A percentile compares a stretch with the other conserved stretches of the same genome.
phyloP scores from a whole-genome alignment of 2,329 filamentous ascomycete genomes.

The Rasamsonia emersonii region DNA sequence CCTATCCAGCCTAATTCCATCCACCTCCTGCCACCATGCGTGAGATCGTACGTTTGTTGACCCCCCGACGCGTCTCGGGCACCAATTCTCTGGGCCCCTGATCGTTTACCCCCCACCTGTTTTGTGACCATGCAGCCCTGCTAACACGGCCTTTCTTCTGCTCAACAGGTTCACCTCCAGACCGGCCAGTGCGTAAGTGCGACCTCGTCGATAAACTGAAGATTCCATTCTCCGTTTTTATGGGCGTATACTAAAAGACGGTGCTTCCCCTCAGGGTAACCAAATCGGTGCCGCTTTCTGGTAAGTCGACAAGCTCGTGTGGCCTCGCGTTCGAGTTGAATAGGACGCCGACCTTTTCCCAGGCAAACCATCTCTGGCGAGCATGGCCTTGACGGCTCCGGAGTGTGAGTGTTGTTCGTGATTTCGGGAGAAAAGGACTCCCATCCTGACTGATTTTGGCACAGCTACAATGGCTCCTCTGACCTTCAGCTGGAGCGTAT shows the following conservation, averaged over 20 bases:
- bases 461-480: conserved; percentile 91
- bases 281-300: conserved; percentile 99
- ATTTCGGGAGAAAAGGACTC: conserved; percentile 7
- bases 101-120: conserved; percentile 22
- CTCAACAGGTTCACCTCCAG: conserved; percentile 89
- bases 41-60: conserved; percentile 57
- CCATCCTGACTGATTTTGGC: conserved; percentile 15
- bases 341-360: conserved; percentile 31
- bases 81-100: conserved; percentile 22
- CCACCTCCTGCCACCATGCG: conserved; percentile 50
- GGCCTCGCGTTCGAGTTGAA: background rate
- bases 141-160: conserved; percentile 35
- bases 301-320: conserved; percentile 41
- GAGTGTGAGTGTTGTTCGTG: conserved; percentile 76
- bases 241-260: conserved; percentile 17
- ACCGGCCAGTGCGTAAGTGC: conserved; percentile 95
- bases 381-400: conserved; percentile 95
- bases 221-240: conserved; percentile 4
- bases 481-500: conserved; percentile 99
- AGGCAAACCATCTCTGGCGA: conserved; percentile 78
- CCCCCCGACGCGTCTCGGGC: conserved; percentile 26
- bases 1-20: background rate
- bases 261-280: conserved; percentile 66
- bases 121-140: conserved; percentile 17
- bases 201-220: conserved; percentile 4